Evolutionary conservation across 371 early-diverging fungal genomes (phyloP).

Genomic region (Rhizopus delemar): DNA sequence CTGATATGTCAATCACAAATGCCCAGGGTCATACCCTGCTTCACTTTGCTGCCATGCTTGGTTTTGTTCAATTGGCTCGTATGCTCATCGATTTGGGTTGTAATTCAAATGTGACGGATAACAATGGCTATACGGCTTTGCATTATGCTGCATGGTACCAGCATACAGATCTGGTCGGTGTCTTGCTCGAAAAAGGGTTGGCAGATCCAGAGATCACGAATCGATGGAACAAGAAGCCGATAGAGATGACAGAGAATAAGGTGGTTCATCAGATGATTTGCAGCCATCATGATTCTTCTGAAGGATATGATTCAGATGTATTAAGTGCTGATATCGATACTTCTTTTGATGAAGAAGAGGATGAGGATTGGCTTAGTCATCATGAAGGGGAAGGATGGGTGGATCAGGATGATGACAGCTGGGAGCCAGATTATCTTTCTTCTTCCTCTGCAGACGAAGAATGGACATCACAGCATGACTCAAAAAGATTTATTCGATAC

Average conservation of each 20-base stretch:
- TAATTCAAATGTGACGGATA: constrained; percentile 30
- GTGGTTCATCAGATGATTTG: constrained; percentile 22
- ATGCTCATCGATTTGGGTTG: constrained; percentile 36
- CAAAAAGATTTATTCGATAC: constrained; percentile 32
- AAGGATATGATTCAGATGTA: neutral
- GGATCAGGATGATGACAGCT: neutral
- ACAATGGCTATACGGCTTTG: constrained; percentile 32
- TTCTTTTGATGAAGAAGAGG: constrained; percentile 30
- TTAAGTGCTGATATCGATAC: constrained; percentile 45
- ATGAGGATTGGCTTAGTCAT: constrained; percentile 31
- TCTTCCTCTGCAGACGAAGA: constrained; percentile 30
- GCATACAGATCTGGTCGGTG: constrained; percentile 25
- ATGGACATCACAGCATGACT: neutral
- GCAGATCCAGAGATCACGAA: constrained; percentile 36
- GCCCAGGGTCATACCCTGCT: constrained; percentile 50
- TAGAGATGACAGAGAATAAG: constrained; percentile 27
- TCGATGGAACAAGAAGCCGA: constrained; percentile 29
- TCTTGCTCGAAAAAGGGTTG: constrained; percentile 28
- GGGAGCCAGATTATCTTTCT: constrained; percentile 7
- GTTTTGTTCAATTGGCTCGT: constrained; percentile 27
- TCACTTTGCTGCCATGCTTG: constrained; percentile 46
- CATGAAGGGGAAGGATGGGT: constrained; percentile 11
- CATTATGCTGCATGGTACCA: constrained; percentile 23
- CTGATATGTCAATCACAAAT: constrained; percentile 38
- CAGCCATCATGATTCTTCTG: constrained; percentile 26